Conservation (phyloP, 1,284 basidiomycete genomes). For the Trametes versicolor region DNA sequence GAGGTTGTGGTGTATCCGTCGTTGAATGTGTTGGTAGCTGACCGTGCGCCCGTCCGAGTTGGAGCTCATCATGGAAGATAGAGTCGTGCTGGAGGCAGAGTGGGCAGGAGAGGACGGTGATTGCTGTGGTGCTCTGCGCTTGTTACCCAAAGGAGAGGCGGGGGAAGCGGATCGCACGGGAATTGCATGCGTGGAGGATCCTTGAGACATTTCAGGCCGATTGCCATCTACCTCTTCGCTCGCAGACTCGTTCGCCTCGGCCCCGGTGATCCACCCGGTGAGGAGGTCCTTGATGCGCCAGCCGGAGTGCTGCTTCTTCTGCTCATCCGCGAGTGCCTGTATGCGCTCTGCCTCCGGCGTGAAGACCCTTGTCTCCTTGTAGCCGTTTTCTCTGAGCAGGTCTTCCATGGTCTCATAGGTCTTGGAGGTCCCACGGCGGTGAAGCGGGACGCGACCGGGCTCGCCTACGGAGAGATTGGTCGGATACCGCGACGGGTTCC, state of each 20-base stretch:
- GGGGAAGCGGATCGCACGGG: conserved; percentile 40
- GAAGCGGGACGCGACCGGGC: conserved; percentile 68
- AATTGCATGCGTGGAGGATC: conserved; percentile 13
- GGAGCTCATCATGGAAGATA: conserved; percentile 35
- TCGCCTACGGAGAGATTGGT: conserved; percentile 53
- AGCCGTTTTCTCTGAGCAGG: conserved; percentile 84
- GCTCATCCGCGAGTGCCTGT: conserved; percentile 44
- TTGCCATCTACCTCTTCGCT: conserved; percentile 25
- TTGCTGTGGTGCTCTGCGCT: conserved; percentile 21
- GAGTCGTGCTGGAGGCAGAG: conserved; percentile 33
- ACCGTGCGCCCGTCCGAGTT: conserved; percentile 32
- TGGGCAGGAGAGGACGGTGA: conserved; percentile 30
- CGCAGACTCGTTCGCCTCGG: conserved; percentile 27
- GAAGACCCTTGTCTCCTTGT: conserved; percentile 89
- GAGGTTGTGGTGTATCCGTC: conserved; percentile 31
- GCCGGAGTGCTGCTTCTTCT: conserved; percentile 31
- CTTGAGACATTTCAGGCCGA: conserved; percentile 13
- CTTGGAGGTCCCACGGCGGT: conserved; percentile 77
- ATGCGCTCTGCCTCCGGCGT: conserved; percentile 80
- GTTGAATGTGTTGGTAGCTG: conserved; percentile 33
- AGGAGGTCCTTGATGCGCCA: conserved; percentile 51
- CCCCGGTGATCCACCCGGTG: conserved; percentile 58
- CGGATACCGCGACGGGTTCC: conserved; percentile 57
- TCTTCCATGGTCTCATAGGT: conserved; percentile 86
- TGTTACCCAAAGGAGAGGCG: conserved; percentile 47